Evolutionary conservation across 768 basidiomycete genomes (phyloP), one percentile per base, ranked within the genome.

Genomic region (Hygrophoropsis aurantiaca): DNA sequence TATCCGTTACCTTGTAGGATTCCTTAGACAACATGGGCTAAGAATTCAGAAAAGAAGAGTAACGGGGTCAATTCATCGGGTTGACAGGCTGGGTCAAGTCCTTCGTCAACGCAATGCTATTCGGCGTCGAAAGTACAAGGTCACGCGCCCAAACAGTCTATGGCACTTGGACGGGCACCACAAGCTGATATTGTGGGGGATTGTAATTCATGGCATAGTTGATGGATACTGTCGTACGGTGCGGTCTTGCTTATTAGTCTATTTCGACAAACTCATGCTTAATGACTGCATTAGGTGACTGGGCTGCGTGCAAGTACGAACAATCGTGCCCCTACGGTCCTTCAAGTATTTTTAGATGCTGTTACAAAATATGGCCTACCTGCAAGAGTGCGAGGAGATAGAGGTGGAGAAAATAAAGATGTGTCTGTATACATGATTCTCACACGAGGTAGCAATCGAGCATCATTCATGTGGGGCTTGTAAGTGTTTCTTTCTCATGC

Each of bases 211-310:
- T 54, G 67, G 67, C 0, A 59, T 65, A 37, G 54, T 72, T 13
- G 72, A 76, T 55, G 74, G 74, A 1, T 67, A 64, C 51, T 68
- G 66, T 37, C 51, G 65, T 1, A 60, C 66, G 9, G 55, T 74
- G 33, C n/a, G 55, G 47, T 21, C 10, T 20, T 27, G 19, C 20
- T 30, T 19, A 10, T 34, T 19, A 44, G 20, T 35, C 13, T 15
- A 23, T 23, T 23, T 19, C 19, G 10, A 40, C 20, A 38, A 30
- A 25, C 33, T 36, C n/a, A 35, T 33, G 16, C 25, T 25, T 25
- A 35, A 46, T 46, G 35, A 3, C n/a, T 2, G 20, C 27, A 15
- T 34, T 18, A 58, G 56, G 43, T 69, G 2, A 60, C 54, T 9
- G 57, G 56, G 3, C 27, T 70, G 1, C 40, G 42, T 16, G 63